These are phyloP conservation scores for Coemansia javaensis DNA, from an alignment of 192 early-diverging fungal species.

Conservation along the genomic window DNA sequence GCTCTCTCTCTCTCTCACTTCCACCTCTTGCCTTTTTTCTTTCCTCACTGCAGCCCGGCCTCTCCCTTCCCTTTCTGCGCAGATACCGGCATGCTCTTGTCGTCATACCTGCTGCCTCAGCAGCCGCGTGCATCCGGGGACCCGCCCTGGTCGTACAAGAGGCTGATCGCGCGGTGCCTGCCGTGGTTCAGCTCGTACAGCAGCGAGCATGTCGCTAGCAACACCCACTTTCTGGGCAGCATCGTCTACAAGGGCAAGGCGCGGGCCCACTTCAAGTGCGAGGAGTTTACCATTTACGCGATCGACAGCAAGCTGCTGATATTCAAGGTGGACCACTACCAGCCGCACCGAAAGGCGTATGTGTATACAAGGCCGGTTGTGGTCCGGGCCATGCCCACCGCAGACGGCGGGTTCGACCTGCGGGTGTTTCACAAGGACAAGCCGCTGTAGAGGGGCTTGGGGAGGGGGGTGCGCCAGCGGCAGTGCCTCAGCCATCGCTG, in stretches of 20 bases:
- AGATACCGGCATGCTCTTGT: slow-evolving; percentile 1
- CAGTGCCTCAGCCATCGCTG: not conserved
- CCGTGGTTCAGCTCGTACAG: slow-evolving; percentile 4
- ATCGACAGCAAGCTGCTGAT: slow-evolving; percentile 1
- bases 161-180: slow-evolving; percentile 1
- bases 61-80: too few species aligned
- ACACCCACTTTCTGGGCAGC: not conserved
- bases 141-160: not conserved
- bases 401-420: not conserved
- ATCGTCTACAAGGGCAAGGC: slow-evolving; percentile 1
- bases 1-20: too few species aligned
- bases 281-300: slow-evolving; percentile 5
- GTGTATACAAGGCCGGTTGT: slow-evolving; percentile 1
- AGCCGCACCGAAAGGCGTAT: not conserved
- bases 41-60: too few species aligned
- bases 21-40: too few species aligned
- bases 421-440: slow-evolving; percentile 1
- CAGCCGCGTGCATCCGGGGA: not conserved
- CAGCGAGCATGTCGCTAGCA: not conserved
- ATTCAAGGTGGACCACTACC: not conserved
- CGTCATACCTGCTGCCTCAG: slow-evolving; percentile 2
- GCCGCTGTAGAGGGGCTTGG: not conserved
- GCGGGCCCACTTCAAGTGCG: slow-evolving; percentile 3
- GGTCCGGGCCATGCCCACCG: not conserved
- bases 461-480: too few species aligned